Evolutionary conservation across 495 filamentous ascomycete genomes (phyloP), one percentile per base, ranked within the genome.

Genomic region (Jackrogersella minutella): DNA sequence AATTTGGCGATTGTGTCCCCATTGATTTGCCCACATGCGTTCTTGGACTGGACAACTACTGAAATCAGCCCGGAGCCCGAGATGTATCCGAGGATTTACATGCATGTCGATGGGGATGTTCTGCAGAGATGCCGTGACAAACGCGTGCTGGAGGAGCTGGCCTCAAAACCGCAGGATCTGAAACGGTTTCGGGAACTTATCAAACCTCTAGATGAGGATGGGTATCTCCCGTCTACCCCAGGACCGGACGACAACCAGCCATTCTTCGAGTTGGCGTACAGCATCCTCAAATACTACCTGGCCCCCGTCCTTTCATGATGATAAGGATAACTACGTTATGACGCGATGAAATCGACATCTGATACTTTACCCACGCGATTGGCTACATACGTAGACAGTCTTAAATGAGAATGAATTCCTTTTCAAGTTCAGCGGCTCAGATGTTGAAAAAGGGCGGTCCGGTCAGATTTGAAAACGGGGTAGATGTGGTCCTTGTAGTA

Each of bases 41-140:
- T 65, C 62, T n/a, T 64, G 64, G 44, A 68, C 46, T 10, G 44
- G 68, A 31, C 17, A 59, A 26, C 52, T 14, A 37, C 74, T 33
- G 69, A 65, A 8, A 51, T 50, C 19, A 64, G 73, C 8, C 58
- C 62, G 0, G 77, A 80, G 50, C 76, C 77, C 11, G 41, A 19
- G 24, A 6, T 54, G n/a, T 64, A 62, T 16, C 68, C 58, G 4
- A 78, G 73, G 37, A 61, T 71, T 19, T 78, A 79, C 39, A 86
- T 84, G 82, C 88, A 91, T 22, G 77, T 93, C 6, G 84, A 93
- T 64, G 90, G 90, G 0, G 88, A 91, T 63, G 80, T 91, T 14
- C 73, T 93, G 37, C 73, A 72, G 51, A 79, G 82, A 17, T 79
- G 78, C 63, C 69, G 91, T 3, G 75, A 87, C n/a, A 71, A 73